phyloP scores from a whole-genome alignment of 495 filamentous ascomycete genomes.

The Trichocladium uniseriatum region DNA sequence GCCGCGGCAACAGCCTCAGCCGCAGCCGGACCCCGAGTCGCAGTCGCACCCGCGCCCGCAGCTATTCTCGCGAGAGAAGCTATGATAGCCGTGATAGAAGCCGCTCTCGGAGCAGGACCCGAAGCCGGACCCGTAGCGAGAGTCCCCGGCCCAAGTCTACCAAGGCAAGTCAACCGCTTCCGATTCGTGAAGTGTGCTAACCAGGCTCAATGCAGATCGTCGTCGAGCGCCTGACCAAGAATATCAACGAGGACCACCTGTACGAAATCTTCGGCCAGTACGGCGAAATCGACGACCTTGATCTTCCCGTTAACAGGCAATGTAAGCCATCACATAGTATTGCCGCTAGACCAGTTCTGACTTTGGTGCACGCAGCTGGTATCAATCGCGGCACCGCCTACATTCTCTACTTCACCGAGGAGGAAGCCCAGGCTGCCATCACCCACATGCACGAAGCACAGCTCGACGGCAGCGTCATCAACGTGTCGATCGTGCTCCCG shows the following conservation, averaged over 20 bases:
- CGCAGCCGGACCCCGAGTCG: slow-evolving; percentile 11
- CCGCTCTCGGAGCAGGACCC: slow-evolving; percentile 28
- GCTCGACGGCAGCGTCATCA: slow-evolving; percentile 77
- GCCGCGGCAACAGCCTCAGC: slow-evolving; percentile 9
- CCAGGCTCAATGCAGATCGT: slow-evolving; percentile 57
- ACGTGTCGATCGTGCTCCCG: slow-evolving; percentile 88
- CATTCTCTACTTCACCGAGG: slow-evolving; percentile 68
- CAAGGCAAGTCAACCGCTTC: slow-evolving; percentile 27
- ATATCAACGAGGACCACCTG: slow-evolving; percentile 80
- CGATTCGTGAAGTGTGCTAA: no score
- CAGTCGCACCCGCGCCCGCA: slow-evolving; percentile 8
- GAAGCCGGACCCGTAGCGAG: slow-evolving; percentile 28
- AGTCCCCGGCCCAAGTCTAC: slow-evolving; percentile 22
- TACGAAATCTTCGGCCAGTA: slow-evolving; percentile 87
- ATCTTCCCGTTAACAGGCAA: slow-evolving; percentile 78
- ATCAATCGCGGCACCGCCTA: slow-evolving; percentile 93
- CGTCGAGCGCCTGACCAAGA: slow-evolving; percentile 92
- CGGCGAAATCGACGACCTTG: slow-evolving; percentile 74
- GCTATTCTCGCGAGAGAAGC: slow-evolving; percentile 16
- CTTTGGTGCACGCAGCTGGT: slow-evolving; percentile 47
- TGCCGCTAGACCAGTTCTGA: slow-evolving; percentile 4
- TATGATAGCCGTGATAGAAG: slow-evolving; percentile 13
- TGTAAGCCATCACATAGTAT: slow-evolving; percentile 46
- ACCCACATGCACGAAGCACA: slow-evolving; percentile 98
- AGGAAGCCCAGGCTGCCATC: slow-evolving; percentile 81